These are phyloP conservation scores for Ophiognomonia clavigignenti-juglandacearum DNA, from an alignment of 2,329 filamentous ascomycete genomes.

Conservation along the genomic window DNA sequence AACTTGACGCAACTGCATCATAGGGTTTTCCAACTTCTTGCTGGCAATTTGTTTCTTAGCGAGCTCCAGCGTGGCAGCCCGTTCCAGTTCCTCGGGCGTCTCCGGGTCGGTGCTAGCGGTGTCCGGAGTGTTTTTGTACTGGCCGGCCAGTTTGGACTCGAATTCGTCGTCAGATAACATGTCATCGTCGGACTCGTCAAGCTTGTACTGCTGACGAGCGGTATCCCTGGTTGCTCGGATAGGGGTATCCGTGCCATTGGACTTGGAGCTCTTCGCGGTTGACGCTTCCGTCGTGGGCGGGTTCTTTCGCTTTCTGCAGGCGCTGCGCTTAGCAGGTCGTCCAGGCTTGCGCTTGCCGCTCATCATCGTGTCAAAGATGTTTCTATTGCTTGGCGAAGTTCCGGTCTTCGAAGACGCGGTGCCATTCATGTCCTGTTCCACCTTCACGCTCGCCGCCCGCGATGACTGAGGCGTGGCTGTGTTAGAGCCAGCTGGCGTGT, in stretches of 20 bases:
- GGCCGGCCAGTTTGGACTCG: slow-evolving; percentile 68
- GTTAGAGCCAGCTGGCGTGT: slow-evolving; percentile 35
- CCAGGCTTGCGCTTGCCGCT: slow-evolving; percentile 27
- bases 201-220: slow-evolving; percentile 47
- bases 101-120: slow-evolving; percentile 29
- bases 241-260: slow-evolving; percentile 72
- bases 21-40: slow-evolving; percentile 89
- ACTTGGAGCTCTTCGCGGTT: slow-evolving; percentile 64
- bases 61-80: slow-evolving; percentile 64
- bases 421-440: slow-evolving; percentile 13
- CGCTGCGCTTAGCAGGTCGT: slow-evolving; percentile 19
- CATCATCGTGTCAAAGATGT: slow-evolving; percentile 54
- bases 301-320: slow-evolving; percentile 30
- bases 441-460: slow-evolving; percentile 30
- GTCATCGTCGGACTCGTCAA: slow-evolving; percentile 56
- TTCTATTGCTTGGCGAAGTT: slow-evolving; percentile 36
- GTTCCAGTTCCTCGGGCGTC: slow-evolving; percentile 57
- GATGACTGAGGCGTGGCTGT: slow-evolving; percentile 33
- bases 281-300: slow-evolving; percentile 28
- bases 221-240: slow-evolving; percentile 44
- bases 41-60: slow-evolving; percentile 83
- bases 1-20: slow-evolving; percentile 86
- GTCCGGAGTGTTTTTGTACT: slow-evolving; percentile 39
- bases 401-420: slow-evolving; percentile 4
- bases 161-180: slow-evolving; percentile 79